A percentile compares a stretch with the other conserved stretches of the same genome.
Conservation (phyloP, 2,329 filamentous ascomycete genomes). For the Leptographium radiaticola region DNA sequence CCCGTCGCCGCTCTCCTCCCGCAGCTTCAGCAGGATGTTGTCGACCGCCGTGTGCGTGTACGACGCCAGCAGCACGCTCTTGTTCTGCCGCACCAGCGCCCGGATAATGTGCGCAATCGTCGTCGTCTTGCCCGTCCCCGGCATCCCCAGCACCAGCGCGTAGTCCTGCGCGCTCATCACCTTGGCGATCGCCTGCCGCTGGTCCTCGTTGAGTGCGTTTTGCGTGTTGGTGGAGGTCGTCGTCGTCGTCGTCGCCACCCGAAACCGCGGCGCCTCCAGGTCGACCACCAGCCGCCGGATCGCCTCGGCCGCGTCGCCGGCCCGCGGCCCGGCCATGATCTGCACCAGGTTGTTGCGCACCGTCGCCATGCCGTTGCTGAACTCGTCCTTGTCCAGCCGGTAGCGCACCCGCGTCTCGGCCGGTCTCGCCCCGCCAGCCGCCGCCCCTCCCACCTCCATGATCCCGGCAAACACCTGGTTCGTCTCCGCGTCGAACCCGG, state of each 20-base stretch:
- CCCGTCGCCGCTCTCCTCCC: constrained; percentile 17
- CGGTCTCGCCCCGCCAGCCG: constrained; percentile 26
- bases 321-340: constrained; percentile 70
- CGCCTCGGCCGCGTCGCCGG: constrained; percentile 54
- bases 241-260: constrained; percentile 24
- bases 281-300: constrained; percentile 74
- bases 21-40: constrained; percentile 91
- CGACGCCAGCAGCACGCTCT: constrained; percentile 84
- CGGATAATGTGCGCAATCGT: constrained; percentile 97
- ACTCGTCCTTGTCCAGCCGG: constrained; percentile 92
- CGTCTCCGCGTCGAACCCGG: constrained; percentile 58
- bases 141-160: constrained; percentile 95
- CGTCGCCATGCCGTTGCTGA: constrained; percentile 93
- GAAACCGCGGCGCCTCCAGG: constrained; percentile 60
- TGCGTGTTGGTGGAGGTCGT: constrained; percentile 45
- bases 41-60: constrained; percentile 97
- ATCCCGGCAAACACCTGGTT: constrained; percentile 87
- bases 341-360: constrained; percentile 89
- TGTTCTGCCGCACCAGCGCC: constrained; percentile 74
- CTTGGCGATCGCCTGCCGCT: constrained; percentile 75
- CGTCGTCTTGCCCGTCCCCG: constrained; percentile 94
- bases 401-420: constrained; percentile 45
- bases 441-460: constrained; percentile 57
- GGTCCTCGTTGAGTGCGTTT: constrained; percentile 80
- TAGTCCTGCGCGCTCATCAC: constrained; percentile 95